Evolutionary conservation across 192 early-diverging fungal genomes (phyloP), one percentile per base, ranked within the genome.

Genomic region (Coemansia sp.): DNA sequence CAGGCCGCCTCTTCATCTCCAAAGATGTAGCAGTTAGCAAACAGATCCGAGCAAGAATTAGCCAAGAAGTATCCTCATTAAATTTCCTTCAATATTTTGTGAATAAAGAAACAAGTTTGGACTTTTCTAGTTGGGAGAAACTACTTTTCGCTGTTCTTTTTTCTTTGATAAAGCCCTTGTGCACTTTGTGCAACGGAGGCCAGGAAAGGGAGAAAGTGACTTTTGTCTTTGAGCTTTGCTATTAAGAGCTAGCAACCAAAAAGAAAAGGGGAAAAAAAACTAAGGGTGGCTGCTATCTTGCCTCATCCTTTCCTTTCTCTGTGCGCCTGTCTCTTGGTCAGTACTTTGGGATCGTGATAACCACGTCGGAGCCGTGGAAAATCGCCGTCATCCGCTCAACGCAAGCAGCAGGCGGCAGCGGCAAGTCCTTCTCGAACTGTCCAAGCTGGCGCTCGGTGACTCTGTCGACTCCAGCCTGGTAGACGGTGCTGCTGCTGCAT

Each of bases 351-450:
- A 81, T 67, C 8, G 61, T 73, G 39, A 81, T 76, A 14, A 66
- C 46, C 5, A 81, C 53, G 38, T 53, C 32, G 32, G 48, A 5
- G 17, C 68, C 68, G 7, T 75, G 60, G 43, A 63, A 71, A 17
- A 69, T 38, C 14, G 69, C 70, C 20, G 72, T 67, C 58, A 78
- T 75, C 61, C 67, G 75, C 57, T 72, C 76, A 16, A 78, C 49
- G 14, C 65, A 48, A 13, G 76, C 81, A 5, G 53, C 48, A 0
- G 61, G 55, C 25, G 81, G 81, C 17, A 83, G 72, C 67, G 76
- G 76, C 37, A 83, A 70, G 61, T 78, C 76, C 63, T 83, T 83
- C 66, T 83, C 81, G 16, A 83, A 70, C 76, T 83, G 81, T 6
- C 81, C 81, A 20, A 83, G 81, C 72, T 72, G 71, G 8, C 69